These are phyloP conservation scores for Insectozyma bohioensis DNA, from an alignment of 1,139 yeast genomes.

Conservation along the genomic window DNA sequence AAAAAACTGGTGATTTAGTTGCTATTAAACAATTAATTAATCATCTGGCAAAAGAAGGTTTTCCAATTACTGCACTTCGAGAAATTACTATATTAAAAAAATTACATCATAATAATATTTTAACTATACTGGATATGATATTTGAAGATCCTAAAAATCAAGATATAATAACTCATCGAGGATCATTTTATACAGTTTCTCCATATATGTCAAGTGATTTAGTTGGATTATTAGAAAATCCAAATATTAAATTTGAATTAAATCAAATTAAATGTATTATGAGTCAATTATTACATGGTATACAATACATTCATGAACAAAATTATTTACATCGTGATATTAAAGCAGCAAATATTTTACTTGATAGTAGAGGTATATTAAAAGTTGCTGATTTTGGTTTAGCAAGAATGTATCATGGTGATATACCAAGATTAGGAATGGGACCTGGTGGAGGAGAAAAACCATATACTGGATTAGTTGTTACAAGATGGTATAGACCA, in stretches of 20 bases:
- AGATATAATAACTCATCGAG: constrained; percentile 38
- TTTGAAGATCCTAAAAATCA: constrained; percentile 55
- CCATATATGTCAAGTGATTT: constrained; percentile 94
- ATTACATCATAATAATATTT: constrained; percentile 66
- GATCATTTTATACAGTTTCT: constrained; percentile 78
- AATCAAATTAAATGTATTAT: constrained; percentile 82
- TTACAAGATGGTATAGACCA: constrained; percentile 96
- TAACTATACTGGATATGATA: constrained; percentile 81
- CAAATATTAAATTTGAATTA: constrained; percentile 58
- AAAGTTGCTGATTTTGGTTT: constrained; percentile 93
- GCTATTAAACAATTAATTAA: constrained; percentile 77
- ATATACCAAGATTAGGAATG: constrained; percentile 53
- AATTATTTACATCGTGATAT: constrained; percentile 84
- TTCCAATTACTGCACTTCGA: constrained; percentile 93
- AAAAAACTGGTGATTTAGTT: constrained; percentile 32
- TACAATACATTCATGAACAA: constrained; percentile 76
- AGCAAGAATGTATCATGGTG: constrained; percentile 79
- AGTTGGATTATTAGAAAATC: constrained; percentile 89
- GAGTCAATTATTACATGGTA: constrained; percentile 75
- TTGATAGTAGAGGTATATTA: constrained; percentile 72
- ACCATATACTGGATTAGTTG: constrained; percentile 86
- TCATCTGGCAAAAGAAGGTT: constrained; percentile 85
- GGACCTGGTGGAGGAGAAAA: constrained; percentile 76
- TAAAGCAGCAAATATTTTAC: constrained; percentile 87
- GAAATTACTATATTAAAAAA: constrained; percentile 84